phyloP scores from a whole-genome alignment of 2,329 filamentous ascomycete species.

The Hymenotorrendiella dingleyae region DNA sequence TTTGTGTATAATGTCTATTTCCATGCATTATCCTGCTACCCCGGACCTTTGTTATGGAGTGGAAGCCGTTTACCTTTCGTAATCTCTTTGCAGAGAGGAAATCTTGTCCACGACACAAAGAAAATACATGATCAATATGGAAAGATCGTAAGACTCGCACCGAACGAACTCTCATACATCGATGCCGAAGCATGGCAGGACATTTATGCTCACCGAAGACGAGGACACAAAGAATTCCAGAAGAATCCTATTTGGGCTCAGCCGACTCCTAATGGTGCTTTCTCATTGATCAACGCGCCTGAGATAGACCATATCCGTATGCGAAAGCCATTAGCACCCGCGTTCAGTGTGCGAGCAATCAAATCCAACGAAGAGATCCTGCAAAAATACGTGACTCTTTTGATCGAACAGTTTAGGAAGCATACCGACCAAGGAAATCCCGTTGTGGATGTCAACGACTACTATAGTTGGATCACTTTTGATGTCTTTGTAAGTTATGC shows the following conservation, averaged over 20 bases:
- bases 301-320: not conserved
- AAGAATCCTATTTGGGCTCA: not conserved
- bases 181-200: constrained; percentile 1
- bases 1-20: too few relatives aligned
- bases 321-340: not conserved
- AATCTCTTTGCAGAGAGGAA: too few relatives aligned
- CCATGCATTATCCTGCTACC: not conserved
- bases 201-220: too few relatives aligned
- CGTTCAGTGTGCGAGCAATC: not conserved
- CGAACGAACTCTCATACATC: constrained; percentile 1
- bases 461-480: not conserved
- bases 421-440: not conserved
- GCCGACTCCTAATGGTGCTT: not conserved
- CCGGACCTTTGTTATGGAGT: not conserved
- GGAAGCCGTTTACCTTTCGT: not conserved
- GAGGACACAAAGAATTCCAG: not conserved
- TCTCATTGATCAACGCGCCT: not conserved
- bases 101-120: not conserved
- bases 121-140: constrained; percentile 2
- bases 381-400: not conserved
- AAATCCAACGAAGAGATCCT: not conserved
- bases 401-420: not conserved
- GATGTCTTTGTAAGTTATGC: not conserved
- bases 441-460: not conserved
- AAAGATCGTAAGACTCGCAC: not conserved